A percentile compares a stretch with the other conserved stretches of the same genome.
Conservation (phyloP, 495 filamentous ascomycete genomes). For the Penicillium egyptiacum region DNA sequence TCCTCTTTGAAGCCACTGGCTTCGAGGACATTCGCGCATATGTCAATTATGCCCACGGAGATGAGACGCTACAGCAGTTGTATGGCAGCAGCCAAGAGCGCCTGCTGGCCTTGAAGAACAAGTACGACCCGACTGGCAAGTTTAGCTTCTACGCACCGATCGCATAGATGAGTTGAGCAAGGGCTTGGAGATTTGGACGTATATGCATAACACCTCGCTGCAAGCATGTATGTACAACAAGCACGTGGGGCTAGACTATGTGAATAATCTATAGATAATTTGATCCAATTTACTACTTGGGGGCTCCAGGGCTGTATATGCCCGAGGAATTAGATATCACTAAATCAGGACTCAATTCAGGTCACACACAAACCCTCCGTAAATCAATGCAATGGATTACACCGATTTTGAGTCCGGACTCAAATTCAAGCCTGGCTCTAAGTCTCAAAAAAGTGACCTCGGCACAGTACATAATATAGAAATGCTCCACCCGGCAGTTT, state of each 20-base stretch:
- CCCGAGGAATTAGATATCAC: not conserved
- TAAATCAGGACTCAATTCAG: not conserved
- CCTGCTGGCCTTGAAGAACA: conserved; percentile 49
- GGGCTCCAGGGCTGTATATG: not conserved
- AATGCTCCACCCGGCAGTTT: not conserved
- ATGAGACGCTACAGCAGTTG: conserved; percentile 43
- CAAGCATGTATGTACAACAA: not conserved
- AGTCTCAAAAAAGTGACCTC: not conserved
- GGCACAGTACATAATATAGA: not conserved
- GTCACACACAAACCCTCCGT: not conserved
- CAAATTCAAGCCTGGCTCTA: not conserved
- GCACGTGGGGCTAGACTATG: not conserved
- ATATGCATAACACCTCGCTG: too few relatives aligned
- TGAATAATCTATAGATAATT: not conserved
- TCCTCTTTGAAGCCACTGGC: conserved; percentile 42
- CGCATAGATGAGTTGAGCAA: conserved; percentile 3
- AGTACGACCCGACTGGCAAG: conserved; percentile 53
- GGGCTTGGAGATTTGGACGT: not conserved
- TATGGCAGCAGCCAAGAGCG: conserved; percentile 51
- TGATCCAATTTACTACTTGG: not conserved
- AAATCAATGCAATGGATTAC: not conserved
- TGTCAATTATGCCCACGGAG: conserved; percentile 61
- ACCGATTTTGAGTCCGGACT: not conserved
- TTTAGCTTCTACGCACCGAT: conserved; percentile 58
- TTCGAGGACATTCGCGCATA: conserved; percentile 45